Evolutionary conservation across 2,329 filamentous ascomycete species (phyloP), one percentile per base, ranked within the genome.

Genomic region (Parastagonospora nodorum): DNA sequence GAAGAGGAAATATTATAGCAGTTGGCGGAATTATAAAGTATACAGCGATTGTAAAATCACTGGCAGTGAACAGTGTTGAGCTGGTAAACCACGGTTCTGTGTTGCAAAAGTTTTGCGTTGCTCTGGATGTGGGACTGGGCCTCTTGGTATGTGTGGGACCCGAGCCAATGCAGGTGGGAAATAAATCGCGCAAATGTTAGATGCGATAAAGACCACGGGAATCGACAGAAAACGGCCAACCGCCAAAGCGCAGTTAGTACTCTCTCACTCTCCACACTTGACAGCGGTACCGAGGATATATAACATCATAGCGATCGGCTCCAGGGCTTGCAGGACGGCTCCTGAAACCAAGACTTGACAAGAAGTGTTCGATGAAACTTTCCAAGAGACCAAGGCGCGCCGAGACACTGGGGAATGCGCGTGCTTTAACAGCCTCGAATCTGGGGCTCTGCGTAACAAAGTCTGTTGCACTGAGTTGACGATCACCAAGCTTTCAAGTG

Each of bases 271-370:
- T 33, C 15, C 36, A 46, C 36, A 27, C 27, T 11, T 31, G 10
- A 40, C 12, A 29, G 36, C 12, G 29, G 36, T 46, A n/a, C 27
- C 27, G 15, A 27, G 15, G 27, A 28, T 46, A 46, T 46, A 46
- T 39, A 46, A 38, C 31, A 45, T 24, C 28, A 8, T 28, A 12
- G 33, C 9, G 44, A 46, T 33, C 36, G 44, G 40, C 44, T 24
- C 19, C 19, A 24, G 19, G 19, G 19, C 19, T n/a, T 19, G n/a
- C 36, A 32, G 36, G 36, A 41, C 44, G 44, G 44, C 36, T 46
- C 44, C 44, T 46, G 36, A 46, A 46, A 46, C 44, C 44, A 46
- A 46, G 44, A 46, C 44, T 33, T 40, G 28, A 33, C 44, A 40
- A 46, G 44, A 46, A 31, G 36, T 46, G 37, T 46, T 46, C 44